Evolutionary conservation across 2,329 filamentous ascomycete species (phyloP).

Genomic region (Hypocrella siamensis): DNA sequence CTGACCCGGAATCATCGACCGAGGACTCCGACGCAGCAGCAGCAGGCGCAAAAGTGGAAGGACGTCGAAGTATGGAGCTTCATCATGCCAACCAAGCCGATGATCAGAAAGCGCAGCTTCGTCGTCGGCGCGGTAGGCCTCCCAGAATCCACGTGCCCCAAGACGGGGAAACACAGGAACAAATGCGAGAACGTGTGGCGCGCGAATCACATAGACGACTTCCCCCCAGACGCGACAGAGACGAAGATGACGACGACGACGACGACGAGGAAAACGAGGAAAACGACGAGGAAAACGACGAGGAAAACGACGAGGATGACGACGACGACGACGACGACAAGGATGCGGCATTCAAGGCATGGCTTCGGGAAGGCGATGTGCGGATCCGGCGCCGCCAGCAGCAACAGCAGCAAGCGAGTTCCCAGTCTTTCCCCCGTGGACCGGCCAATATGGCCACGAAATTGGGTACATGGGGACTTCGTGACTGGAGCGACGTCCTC

Average conservation of each 20-base stretch:
- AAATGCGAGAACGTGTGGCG: slow-evolving; percentile 32
- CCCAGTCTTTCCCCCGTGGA: neutral
- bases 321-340: too few relatives aligned
- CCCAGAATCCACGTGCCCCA: slow-evolving; percentile 21
- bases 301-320: too few relatives aligned
- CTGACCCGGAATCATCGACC: slow-evolving; percentile 20
- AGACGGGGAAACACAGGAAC: slow-evolving; percentile 28
- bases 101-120: too few relatives aligned
- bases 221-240: slow-evolving; percentile 10
- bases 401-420: neutral
- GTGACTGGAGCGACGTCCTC: slow-evolving; percentile 78
- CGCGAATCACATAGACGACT: slow-evolving; percentile 19
- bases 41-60: slow-evolving; percentile 7
- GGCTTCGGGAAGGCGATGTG: slow-evolving; percentile 15
- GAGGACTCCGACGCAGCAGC: slow-evolving; percentile 17
- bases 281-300: too few relatives aligned
- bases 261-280: too few relatives aligned
- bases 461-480: slow-evolving; percentile 25
- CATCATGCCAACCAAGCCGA: too few relatives aligned
- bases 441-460: slow-evolving; percentile 10
- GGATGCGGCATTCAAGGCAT: slow-evolving; percentile 18
- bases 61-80: too few relatives aligned
- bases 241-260: too few relatives aligned
- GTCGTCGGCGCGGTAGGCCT: slow-evolving; percentile 21
- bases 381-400: slow-evolving; percentile 1